Evolutionary conservation across 208 protist species (phyloP), one percentile per base, ranked within the genome.

Genomic region (Leishmania tarentolae): DNA sequence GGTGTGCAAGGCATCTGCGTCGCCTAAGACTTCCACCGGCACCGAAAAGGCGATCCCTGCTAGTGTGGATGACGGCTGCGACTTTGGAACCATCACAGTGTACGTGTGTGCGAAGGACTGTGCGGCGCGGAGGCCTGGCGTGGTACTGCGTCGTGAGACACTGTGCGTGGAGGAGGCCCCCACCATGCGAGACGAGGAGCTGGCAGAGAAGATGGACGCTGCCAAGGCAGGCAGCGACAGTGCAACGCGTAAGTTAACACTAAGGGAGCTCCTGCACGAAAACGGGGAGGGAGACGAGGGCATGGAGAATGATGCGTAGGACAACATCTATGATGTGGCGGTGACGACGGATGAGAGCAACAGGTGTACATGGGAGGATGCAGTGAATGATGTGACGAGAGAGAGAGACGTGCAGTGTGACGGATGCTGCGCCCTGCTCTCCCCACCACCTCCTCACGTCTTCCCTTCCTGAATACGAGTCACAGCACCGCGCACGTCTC

Each of bases 31-130:
- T 40, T 8, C 35, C 66, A 47, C 40, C 28, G 28, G 9, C 69
- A 1, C 40, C 2, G 69, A 73, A 73, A 19, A 37, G 69, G 44
- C 28, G 44, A 50, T 52, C 1, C 8, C 24, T 73, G 24, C 13
- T 31, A 80, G 63, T 76, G 83, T 47, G 3, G 91, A 95, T 69
- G 90, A 94, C 47, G 90, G 93, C n/a, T 86, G 92, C 44, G 94
- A 97, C 79, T 97, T 94, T 81, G 92, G 87, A n/a, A 93, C 92
- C 3, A 86, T 88, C 50, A 96, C 92, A 28, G 86, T 97, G 65
- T 97, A 94, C 83, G 85, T 90, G 0, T 97, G 94, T 65, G 84
- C 85, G 37, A 85, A 86, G 28, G 83, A 92, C 68, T 97, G 94
- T 75, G 84, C 86, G 44, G 81, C 78, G n/a, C 69, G 80, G 47